Evolutionary conservation across 2,329 filamentous ascomycete genomes (phyloP).

Genomic region (Fusarium praegraminearum): DNA sequence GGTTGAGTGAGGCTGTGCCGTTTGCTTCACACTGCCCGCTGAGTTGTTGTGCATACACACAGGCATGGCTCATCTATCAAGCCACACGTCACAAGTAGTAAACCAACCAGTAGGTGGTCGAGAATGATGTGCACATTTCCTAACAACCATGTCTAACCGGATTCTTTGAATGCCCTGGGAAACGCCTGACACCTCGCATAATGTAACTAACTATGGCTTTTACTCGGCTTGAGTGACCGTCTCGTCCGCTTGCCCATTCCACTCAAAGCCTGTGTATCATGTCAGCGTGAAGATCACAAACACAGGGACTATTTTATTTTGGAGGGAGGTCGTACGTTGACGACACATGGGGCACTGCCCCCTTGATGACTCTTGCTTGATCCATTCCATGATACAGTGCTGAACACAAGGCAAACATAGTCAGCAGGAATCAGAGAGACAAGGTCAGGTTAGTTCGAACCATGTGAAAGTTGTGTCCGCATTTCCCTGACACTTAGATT

Average conservation of each 20-base stretch:
- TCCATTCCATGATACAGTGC: conserved; percentile 97
- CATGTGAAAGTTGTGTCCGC: conserved; percentile 98
- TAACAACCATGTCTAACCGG: conserved; percentile 21
- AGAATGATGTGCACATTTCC: conserved; percentile 8
- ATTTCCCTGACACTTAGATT: conserved; percentile 83
- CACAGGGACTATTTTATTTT: not conserved
- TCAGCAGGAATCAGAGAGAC: conserved; percentile 30
- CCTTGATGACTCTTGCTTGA: conserved; percentile 92
- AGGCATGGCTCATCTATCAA: conserved; percentile 1
- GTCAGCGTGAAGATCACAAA: conserved; percentile 12
- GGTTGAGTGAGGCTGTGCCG: conserved; percentile 20
- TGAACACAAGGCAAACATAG: conserved; percentile 52
- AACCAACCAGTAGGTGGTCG: conserved; percentile 17
- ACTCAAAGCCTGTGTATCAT: conserved; percentile 55
- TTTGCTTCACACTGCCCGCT: conserved; percentile 10
- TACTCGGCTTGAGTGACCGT: conserved; percentile 48
- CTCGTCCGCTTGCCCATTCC: conserved; percentile 55
- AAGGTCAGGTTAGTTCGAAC: conserved; percentile 60
- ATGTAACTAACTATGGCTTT: conserved; percentile 28
- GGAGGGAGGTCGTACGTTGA: conserved; percentile 72
- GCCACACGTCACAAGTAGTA: conserved; percentile 4
- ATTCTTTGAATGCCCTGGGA: conserved; percentile 29
- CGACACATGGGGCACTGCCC: conserved; percentile 98
- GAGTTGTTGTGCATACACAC: conserved; percentile 18
- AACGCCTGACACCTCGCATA: conserved; percentile 42